Evolutionary conservation across 805 yeast species (phyloP).

Genomic region (Saccharomycopsis fermentans): DNA sequence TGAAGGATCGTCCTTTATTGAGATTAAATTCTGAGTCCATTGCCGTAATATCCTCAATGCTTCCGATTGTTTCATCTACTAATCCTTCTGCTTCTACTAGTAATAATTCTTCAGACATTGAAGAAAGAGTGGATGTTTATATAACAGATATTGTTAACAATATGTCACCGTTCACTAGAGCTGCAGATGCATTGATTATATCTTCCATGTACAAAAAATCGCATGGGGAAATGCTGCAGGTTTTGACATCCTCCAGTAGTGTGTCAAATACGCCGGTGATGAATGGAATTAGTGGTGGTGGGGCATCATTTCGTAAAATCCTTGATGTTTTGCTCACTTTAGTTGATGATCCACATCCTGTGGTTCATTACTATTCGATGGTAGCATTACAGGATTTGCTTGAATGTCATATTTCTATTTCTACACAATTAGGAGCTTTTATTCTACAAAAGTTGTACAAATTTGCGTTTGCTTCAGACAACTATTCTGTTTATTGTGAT

Average conservation of each 20-base stretch:
- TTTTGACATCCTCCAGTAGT: not conserved
- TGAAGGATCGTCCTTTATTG: constrained; percentile 32
- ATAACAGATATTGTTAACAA: constrained; percentile 58
- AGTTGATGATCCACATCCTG: constrained; percentile 72
- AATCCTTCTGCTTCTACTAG: constrained; percentile 16
- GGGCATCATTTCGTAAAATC: constrained; percentile 32
- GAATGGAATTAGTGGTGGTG: constrained; percentile 14
- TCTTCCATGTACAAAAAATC: constrained; percentile 32
- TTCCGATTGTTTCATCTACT: constrained; percentile 19
- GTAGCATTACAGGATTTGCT: constrained; percentile 47
- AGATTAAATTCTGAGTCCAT: constrained; percentile 44
- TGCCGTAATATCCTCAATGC: constrained; percentile 39
- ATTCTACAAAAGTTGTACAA: constrained; percentile 32
- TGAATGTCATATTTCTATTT: constrained; percentile 42
- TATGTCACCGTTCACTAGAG: constrained; percentile 54
- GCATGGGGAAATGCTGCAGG: constrained; percentile 25
- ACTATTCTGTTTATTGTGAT: constrained; percentile 37
- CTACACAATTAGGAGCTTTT: constrained; percentile 32
- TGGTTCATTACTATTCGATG: constrained; percentile 66
- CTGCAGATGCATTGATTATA: constrained; percentile 42
- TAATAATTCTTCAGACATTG: constrained; percentile 16
- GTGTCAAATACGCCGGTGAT: not conserved
- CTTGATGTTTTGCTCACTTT: constrained; percentile 51
- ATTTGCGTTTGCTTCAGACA: constrained; percentile 33
- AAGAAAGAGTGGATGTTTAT: constrained; percentile 40